Base-by-base conservation (phyloP, 495 filamentous ascomycete genomes). In the Acidomyces sp. region DNA sequence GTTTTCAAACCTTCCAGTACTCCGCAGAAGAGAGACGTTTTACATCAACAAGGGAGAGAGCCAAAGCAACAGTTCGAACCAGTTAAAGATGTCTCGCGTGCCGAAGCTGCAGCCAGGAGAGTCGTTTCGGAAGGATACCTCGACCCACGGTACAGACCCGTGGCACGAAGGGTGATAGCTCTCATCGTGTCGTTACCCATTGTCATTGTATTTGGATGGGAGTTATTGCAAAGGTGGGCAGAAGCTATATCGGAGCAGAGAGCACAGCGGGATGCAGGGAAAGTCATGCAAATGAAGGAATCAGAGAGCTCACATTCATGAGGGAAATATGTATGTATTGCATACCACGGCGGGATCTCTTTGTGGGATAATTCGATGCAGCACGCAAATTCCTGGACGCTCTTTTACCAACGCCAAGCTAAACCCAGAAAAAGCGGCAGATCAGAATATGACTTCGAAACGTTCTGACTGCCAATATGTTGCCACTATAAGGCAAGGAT, bases 1-100 rank as follows among this genome's bases (percentile, higher is more conserved):
- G 62, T 27, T 61, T 70, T 3, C 54, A 74, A 5, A 33, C 73
- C 17, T 74, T 69, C 71, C 71, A 60, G n/a, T 69, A 68, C n/a
- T 7, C 39, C 37, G 3, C n/a, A 5, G 10, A 33, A 34, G 11
- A 30, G 20, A 15, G 16, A 5, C 10, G 20, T 42, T 6, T 11
- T 42, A 6, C 6, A 17, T 4, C 39, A 30, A n/a, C 13, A 20
- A 3, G 9, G 24, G 30, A 28, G 19, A 3, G 6, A 33, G 39
- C 39, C 29, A 13, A 2, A 2, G 5, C 24, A 2, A n/a, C 6
- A 33, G 3, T 6, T 4, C 39, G 42, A 39, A 28, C 37, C 43
- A n/a, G n/a, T n/a, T 2, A 25, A 26, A 13, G 46, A 49, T 23
- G 9, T 37, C 4, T 34, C 25, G 27, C 33, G 46, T 5, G 46